Base-by-base conservation (phyloP, 176 grass and related monocot species). In the Phragmites australis region DNA sequence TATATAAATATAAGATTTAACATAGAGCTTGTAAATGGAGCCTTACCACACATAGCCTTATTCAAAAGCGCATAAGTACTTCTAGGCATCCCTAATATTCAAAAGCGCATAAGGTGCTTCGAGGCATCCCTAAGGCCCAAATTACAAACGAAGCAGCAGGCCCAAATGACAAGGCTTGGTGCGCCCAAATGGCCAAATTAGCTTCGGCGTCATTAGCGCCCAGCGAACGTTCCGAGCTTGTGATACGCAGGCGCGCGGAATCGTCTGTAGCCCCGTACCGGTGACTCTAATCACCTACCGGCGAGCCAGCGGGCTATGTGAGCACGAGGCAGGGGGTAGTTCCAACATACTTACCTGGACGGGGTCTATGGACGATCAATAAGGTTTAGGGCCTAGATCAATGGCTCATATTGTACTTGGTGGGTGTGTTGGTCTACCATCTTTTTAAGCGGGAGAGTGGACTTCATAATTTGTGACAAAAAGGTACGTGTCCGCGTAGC, bases 401-500 rank as follows among this genome's bases (percentile, higher is more conserved):
- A 62, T 49, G 65, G 23, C 2, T 9, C 30, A 25, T 49, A 68
- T 90, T 82, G 78, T 73, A 89, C 83, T 0, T 46, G 27, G 82
- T 84, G 63, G 19, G 13, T 3, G 61, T 0, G 62, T 72, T 84
- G 62, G 46, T 34, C 15, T 88, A 88, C 70, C 76, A 85, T 89
- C 87, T 81, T 37, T 68, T 14, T 16, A 75, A 83, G 27, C 57
- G 77, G 65, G 77, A 85, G 89, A 88, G 44, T 85, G 82, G 82
- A 75, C 46, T 67, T 91, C 72, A 8, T 88, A 89, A 92, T 89
- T 89, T 92, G 75, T 92, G 63, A 0, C 0, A 61, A 55, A 41
- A 74, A 79, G 86, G 83, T 89, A 89, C 16, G 80, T 49, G 83
- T 89, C 7, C 65, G 90, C 84, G 70, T 70, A 76, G 42, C 76